These are phyloP conservation scores for Chlorella sp. DNA, from an alignment of 139 green algal genomes.

Conservation along the genomic window DNA sequence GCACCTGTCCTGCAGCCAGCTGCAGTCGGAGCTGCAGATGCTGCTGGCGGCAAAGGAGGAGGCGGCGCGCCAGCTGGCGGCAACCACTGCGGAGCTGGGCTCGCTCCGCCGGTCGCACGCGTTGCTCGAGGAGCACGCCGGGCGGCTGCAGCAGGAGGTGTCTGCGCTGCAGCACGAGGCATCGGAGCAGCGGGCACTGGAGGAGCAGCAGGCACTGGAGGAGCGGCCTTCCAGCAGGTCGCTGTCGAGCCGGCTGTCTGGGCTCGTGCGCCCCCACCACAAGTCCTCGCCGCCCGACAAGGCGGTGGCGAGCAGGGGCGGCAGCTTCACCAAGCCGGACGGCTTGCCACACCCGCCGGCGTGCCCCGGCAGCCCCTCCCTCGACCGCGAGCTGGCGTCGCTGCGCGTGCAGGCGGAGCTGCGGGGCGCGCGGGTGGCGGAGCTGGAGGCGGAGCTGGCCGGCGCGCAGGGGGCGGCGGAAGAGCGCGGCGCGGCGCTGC, in stretches of 20 bases:
- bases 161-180: neutral
- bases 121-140: constrained; percentile 15
- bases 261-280: neutral
- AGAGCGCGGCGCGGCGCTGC: neutral
- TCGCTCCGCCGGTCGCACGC: neutral
- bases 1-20: too few relatives aligned
- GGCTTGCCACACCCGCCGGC: neutral
- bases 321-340: neutral
- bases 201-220: neutral
- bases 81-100: neutral
- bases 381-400: neutral
- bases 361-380: neutral
- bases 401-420: neutral
- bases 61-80: neutral
- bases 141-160: constrained; percentile 28
- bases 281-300: neutral
- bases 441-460: neutral
- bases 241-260: neutral
- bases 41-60: constrained; percentile 15
- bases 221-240: constrained; percentile 4
- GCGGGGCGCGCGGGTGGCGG: neutral
- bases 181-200: neutral
- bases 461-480: neutral
- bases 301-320: neutral
- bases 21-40: too few relatives aligned